phyloP scores from a whole-genome alignment of 2,329 filamentous ascomycete genomes.

The Cytospora schulzeri region DNA sequence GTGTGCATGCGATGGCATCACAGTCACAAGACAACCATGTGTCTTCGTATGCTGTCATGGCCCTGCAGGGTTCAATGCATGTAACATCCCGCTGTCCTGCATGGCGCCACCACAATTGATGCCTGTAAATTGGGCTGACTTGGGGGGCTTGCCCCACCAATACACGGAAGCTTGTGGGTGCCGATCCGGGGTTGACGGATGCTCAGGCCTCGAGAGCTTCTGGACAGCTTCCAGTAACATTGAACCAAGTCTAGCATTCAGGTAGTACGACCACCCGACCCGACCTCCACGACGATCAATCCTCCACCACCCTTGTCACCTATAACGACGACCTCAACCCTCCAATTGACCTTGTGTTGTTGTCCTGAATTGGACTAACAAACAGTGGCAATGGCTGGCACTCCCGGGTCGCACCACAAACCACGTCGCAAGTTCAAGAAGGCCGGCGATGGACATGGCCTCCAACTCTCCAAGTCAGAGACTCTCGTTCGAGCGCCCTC shows the following conservation, averaged over 20 bases:
- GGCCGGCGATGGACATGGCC: constrained; percentile 41
- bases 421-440: constrained; percentile 61
- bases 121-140: background rate
- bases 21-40: background rate
- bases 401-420: constrained; percentile 57
- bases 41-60: constrained; percentile 15
- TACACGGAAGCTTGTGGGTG: constrained; percentile 13
- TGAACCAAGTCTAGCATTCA: no score
- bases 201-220: constrained; percentile 14
- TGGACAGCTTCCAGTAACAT: constrained; percentile 26
- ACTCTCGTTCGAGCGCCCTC: constrained; percentile 63
- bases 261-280: constrained; percentile 6
- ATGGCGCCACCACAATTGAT: background rate
- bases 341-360: background rate
- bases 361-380: background rate
- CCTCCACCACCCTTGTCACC: background rate
- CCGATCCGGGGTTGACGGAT: constrained; percentile 22
- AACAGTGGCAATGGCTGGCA: constrained; percentile 47
- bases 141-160: constrained; percentile 5
- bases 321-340: background rate
- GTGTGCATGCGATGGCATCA: no score
- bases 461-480: constrained; percentile 41
- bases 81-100: constrained; percentile 9
- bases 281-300: constrained; percentile 11
- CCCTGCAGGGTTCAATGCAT: constrained; percentile 13